These are phyloP conservation scores for Postia placenta DNA, from an alignment of 768 basidiomycete species.

Conservation along the genomic window DNA sequence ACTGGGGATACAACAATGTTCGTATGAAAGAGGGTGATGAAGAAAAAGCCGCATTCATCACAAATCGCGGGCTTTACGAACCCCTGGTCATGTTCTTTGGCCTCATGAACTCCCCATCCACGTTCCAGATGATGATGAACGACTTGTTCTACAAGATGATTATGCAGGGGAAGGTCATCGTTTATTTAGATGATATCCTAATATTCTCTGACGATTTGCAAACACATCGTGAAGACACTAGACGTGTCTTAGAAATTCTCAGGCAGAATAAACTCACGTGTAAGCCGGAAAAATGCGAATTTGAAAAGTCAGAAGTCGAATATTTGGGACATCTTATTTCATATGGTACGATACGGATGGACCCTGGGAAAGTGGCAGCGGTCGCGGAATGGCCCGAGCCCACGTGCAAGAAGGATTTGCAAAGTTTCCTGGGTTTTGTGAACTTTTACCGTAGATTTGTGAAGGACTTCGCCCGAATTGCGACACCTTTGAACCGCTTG, in stretches of 20 bases:
- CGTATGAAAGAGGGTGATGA: conserved; percentile 14
- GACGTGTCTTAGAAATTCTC: conserved; percentile 19
- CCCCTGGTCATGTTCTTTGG: conserved; percentile 29
- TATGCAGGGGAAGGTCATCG: conserved; percentile 16
- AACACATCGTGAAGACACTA: conserved; percentile 14
- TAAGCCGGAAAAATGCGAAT: conserved; percentile 29
- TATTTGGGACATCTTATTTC: conserved; percentile 37
- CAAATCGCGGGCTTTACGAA: conserved; percentile 20
- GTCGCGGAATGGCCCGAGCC: conserved; percentile 27
- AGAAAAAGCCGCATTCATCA: conserved; percentile 26
- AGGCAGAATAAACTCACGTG: conserved; percentile 23
- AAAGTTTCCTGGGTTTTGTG: conserved; percentile 25
- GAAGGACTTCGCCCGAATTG: conserved; percentile 25
- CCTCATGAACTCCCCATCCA: conserved; percentile 15
- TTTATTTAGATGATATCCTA: conserved; percentile 16
- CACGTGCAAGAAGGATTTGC: conserved; percentile 19
- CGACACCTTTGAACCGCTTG: conserved; percentile 10
- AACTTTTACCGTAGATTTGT: conserved; percentile 30
- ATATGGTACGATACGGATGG: conserved; percentile 29
- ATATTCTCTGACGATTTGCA: conserved; percentile 16
- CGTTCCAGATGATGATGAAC: conserved; percentile 15
- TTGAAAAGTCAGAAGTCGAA: conserved; percentile 30
- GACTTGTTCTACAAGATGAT: conserved; percentile 9
- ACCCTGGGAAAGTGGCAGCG: conserved; percentile 32
- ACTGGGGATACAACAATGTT: conserved; percentile 29